Evolutionary conservation across 1,284 basidiomycete species (phyloP).

Genomic region (Veloboletus limbatus): DNA sequence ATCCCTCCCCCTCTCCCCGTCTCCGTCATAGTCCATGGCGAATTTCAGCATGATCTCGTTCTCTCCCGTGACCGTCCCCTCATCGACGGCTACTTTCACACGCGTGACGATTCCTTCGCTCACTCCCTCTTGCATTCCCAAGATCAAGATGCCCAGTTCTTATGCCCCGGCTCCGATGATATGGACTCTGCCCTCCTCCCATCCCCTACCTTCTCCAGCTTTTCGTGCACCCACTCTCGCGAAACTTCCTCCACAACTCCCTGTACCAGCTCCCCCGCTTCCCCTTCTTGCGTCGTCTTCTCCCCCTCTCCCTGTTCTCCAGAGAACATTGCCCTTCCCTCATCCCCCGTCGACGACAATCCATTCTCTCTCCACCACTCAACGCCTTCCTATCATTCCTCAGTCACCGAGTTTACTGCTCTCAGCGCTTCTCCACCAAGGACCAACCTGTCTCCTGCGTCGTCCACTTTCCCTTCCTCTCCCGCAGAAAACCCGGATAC

Average conservation of each 20-base stretch:
- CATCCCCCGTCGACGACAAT: slow-evolving; percentile 21
- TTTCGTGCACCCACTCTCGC: slow-evolving; percentile 26
- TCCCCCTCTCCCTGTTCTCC: slow-evolving; percentile 17
- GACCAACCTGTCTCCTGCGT: slow-evolving; percentile 9
- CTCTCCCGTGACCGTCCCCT: slow-evolving; percentile 16
- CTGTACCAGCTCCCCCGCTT: slow-evolving; percentile 19
- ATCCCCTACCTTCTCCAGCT: slow-evolving; percentile 30
- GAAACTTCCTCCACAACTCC: slow-evolving; percentile 28
- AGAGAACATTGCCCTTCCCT: slow-evolving; percentile 25
- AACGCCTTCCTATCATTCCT: no score
- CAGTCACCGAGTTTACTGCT: no score
- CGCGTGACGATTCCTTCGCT: slow-evolving; percentile 16
- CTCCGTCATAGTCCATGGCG: slow-evolving; percentile 32
- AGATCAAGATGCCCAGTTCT: slow-evolving; percentile 19
- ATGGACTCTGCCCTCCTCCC: slow-evolving; percentile 25
- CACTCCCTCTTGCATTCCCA: slow-evolving; percentile 13
- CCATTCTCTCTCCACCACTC: slow-evolving; percentile 4
- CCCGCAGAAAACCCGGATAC: background rate
- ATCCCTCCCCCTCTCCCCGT: slow-evolving; percentile 28
- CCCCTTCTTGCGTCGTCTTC: slow-evolving; percentile 23
- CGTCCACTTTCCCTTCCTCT: background rate
- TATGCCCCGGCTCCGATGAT: slow-evolving; percentile 21
- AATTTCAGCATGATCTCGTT: slow-evolving; percentile 28
- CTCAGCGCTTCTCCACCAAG: slow-evolving; percentile 3
- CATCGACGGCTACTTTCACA: slow-evolving; percentile 7